phyloP scores from a whole-genome alignment of 176 grass and related monocot species.

The Microstegium vimineum region DNA sequence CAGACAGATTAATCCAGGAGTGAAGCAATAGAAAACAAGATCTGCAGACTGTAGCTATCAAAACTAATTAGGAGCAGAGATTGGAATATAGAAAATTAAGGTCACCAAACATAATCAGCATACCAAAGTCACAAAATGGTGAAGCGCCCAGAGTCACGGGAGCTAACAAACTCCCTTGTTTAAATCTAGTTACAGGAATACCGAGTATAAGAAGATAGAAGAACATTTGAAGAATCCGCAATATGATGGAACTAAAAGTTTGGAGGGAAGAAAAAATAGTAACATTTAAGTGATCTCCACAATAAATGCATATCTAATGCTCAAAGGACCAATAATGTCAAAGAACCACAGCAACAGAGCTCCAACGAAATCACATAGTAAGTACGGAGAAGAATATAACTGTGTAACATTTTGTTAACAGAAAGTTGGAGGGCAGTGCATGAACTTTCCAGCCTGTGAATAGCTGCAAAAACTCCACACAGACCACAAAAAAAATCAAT shows the following conservation, averaged over 20 bases:
- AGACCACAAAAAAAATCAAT: neutral
- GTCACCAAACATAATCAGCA: conserved; percentile 27
- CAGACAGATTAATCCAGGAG: conserved; percentile 16
- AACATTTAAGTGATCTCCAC: neutral
- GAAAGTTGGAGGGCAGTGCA: neutral
- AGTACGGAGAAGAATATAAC: neutral
- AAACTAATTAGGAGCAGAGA: neutral
- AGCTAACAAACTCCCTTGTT: conserved; percentile 18
- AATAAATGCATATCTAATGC: neutral
- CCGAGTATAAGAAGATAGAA: neutral
- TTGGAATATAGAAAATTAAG: conserved; percentile 22
- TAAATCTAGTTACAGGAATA: conserved; percentile 14
- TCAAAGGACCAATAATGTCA: neutral
- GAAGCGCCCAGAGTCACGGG: conserved; percentile 9
- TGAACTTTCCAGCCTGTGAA: conserved; percentile 15
- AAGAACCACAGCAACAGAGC: neutral
- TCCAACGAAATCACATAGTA: conserved; percentile 2
- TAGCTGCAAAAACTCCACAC: conserved; percentile 9
- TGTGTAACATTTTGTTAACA: conserved; percentile 4
- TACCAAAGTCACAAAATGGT: neutral
- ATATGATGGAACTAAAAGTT: neutral
- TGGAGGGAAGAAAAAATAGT: conserved; percentile 1
- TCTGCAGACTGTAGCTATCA: conserved; percentile 2
- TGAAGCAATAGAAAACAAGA: conserved; percentile 13
- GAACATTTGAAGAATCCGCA: neutral